A percentile compares a stretch with the other conserved stretches of the same genome.
phyloP scores from a whole-genome alignment of 2,329 filamentous ascomycete genomes.

The Colletotrichum higginsianum region DNA sequence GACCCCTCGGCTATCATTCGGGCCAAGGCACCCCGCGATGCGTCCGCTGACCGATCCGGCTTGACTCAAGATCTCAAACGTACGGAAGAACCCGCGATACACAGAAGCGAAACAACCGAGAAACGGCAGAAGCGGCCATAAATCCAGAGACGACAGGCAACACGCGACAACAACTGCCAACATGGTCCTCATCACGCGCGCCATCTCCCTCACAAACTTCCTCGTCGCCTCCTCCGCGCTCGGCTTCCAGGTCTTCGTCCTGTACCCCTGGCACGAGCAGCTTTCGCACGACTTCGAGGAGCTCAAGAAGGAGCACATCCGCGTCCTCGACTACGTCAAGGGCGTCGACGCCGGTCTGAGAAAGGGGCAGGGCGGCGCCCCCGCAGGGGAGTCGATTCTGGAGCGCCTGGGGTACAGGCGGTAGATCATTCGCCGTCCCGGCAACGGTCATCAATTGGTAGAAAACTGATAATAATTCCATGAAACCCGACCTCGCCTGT shows the following conservation, averaged over 20 bases:
- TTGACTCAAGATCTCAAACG: neutral
- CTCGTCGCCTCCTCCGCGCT: constrained; percentile 75
- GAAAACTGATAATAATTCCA: too few relatives aligned
- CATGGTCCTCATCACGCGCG: constrained; percentile 57
- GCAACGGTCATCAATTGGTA: too few relatives aligned
- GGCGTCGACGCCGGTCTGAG: constrained; percentile 41
- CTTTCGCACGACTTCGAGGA: constrained; percentile 73
- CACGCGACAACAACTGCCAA: neutral
- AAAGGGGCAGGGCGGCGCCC: constrained; percentile 36
- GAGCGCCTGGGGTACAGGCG: constrained; percentile 44
- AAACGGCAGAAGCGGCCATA: neutral
- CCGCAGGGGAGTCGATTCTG: constrained; percentile 39
- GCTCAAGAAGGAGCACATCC: constrained; percentile 71
- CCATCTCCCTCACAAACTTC: constrained; percentile 76
- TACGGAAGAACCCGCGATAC: neutral
- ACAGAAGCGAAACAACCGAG: neutral
- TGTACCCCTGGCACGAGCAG: constrained; percentile 80
- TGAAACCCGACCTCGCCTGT: too few relatives aligned
- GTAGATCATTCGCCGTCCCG: neutral
- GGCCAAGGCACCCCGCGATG: constrained; percentile 32
- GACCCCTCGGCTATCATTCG: neutral
- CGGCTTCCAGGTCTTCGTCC: constrained; percentile 77
- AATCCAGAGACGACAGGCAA: neutral
- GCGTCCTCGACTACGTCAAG: constrained; percentile 56
- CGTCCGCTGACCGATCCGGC: constrained; percentile 13